Conservation (phyloP, 441 rosid species). For the Gossypium laxum region DNA sequence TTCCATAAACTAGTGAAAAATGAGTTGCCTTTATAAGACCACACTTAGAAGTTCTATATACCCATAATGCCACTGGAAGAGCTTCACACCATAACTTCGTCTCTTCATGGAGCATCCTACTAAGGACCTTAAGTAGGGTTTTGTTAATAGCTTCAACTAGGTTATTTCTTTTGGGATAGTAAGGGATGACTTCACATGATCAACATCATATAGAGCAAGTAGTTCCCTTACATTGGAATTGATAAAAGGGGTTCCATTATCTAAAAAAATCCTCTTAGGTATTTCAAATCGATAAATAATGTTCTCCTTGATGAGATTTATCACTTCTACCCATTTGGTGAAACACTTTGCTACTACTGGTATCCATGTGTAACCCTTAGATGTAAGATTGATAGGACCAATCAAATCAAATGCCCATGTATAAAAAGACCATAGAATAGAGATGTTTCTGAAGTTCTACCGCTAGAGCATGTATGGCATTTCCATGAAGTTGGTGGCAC, state of each 20-base stretch:
- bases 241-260: not conserved
- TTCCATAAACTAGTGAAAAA: no score
- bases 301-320: not conserved
- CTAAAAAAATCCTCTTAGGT: not conserved
- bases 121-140: not conserved
- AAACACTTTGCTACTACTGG: not conserved
- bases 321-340: not conserved
- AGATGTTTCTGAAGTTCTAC: not conserved
- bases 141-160: not conserved
- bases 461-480: not conserved
- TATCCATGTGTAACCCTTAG: not conserved
- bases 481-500: no score
- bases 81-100: not conserved
- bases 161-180: not conserved
- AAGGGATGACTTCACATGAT: not conserved
- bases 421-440: not conserved
- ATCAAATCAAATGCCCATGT: not conserved
- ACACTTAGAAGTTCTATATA: no score
- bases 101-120: not conserved
- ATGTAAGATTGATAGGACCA: not conserved
- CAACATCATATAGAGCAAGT: not conserved
- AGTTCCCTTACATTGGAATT: not conserved
- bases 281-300: not conserved
- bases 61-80: no score
- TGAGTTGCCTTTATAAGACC: no score